Evolutionary conservation across 768 basidiomycete species (phyloP).

Genomic region (Chalciporus sphaerocephalus): DNA sequence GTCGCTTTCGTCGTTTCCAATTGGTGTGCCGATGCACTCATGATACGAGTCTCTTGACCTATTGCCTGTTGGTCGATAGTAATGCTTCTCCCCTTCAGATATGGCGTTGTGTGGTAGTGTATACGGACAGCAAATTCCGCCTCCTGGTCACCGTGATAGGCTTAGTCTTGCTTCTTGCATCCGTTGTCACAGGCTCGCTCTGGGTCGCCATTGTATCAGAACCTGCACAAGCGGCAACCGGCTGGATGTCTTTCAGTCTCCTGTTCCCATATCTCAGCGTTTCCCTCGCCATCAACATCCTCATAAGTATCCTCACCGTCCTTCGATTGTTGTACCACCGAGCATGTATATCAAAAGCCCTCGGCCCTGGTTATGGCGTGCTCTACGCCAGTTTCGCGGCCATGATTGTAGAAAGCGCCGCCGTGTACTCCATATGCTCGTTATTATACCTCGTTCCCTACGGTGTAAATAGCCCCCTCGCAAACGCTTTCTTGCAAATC

Average conservation of each 20-base stretch:
- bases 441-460: constrained; percentile 32
- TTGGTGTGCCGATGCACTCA: constrained; percentile 29
- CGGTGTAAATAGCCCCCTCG: constrained; percentile 19
- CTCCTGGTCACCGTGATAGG: constrained; percentile 14
- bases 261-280: constrained; percentile 33
- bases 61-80: not conserved
- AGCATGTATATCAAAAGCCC: constrained; percentile 20
- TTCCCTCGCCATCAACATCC: constrained; percentile 31
- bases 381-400: constrained; percentile 33
- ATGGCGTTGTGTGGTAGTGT: constrained; percentile 33
- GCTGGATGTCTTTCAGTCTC: constrained; percentile 32
- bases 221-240: constrained; percentile 14
- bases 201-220: constrained; percentile 28
- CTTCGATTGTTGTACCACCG: constrained; percentile 30
- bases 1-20: constrained; percentile 28
- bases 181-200: constrained; percentile 28
- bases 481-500: constrained; percentile 29
- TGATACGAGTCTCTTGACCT: constrained; percentile 17
- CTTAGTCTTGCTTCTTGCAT: constrained; percentile 20
- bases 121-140: constrained; percentile 25
- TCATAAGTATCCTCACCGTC: constrained; percentile 30
- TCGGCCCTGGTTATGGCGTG: constrained; percentile 24
- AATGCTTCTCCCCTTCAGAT: constrained; percentile 14
- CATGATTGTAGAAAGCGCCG: constrained; percentile 33
- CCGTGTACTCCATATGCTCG: constrained; percentile 31